Base-by-base conservation (phyloP, 2,329 filamentous ascomycete genomes). In the Colletotrichum salicis region DNA sequence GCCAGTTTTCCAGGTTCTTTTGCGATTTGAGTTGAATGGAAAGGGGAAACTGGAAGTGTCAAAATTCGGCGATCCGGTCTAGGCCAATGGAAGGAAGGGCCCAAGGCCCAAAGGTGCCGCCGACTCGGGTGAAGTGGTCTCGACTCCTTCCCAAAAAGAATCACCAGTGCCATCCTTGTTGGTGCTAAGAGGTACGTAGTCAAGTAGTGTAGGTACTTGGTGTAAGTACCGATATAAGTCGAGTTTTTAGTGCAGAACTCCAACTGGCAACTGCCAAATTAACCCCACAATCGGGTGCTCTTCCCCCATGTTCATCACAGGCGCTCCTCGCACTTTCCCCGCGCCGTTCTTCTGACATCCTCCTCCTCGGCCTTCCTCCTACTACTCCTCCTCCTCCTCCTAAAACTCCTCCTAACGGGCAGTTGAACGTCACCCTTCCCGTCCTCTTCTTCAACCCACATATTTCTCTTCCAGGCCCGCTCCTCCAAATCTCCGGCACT, bases 401-500 rank as follows among this genome's bases (percentile, higher is more conserved):
- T 58, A 13, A 51, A 57, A 41, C 37, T 41, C 37, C 37, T 41
- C 37, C 37, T 41, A 15, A 41, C 37, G 15, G 37, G 15, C 37
- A 60, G 59, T 29, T 55, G 57, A 57, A 37, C 37, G 37, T 41
- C 37, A 41, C 37, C 15, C 37, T 41, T 41, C 33, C 27, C 22
- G 27, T 54, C 55, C 51, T 54, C 54, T 63, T 55, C 31, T 48
- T 64, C 37, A 64, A 52, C 29, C 66, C 66, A 57, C 66, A 57
- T 68, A 48, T 68, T 64, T 37, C 27, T 33, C 27, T 35, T 63
- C 58, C 24, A 63, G 41, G 29, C 45, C 29, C 8, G 64, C 27
- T 37, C 62, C 56, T 62, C 7, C 45, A 66, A 13, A 27, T 5
- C 7, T 8, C 57, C 57, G 57, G 22, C 31, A 33, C 64, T 70